Evolutionary conservation across 2,329 filamentous ascomycete genomes (phyloP), one percentile per base, ranked within the genome.

Genomic region (Aspergillus latus): DNA sequence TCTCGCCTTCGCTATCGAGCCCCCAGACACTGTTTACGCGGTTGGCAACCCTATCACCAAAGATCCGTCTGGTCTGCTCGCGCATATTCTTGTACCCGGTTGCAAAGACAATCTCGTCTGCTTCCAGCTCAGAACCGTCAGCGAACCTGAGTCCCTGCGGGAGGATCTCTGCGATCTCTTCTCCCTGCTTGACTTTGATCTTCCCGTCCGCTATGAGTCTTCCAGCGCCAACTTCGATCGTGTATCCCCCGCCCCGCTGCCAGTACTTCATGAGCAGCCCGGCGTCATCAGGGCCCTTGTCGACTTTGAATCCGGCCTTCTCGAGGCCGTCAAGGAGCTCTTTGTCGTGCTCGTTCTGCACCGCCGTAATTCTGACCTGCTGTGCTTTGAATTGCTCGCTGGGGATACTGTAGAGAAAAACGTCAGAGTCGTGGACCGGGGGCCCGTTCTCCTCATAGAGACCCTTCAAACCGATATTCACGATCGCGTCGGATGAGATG

Each of bases 31-130:
- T 81, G 0, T 74, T 73, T 1, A 87, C 78, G 7, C 78, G 76
- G 45, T 84, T 80, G 0, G 84, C 86, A 1, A 89, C 76, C 11
- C 80, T 77, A 15, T 86, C 79, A 0, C 87, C 87, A 54, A 90
- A 83, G 37, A 88, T 83, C 6, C 73, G 70, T 4, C 82, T 74
- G 1, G 86, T 83, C 56, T 83, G 80, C 0, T 82, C 84, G 15
- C 79, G 75, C 88, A 90, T 90, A 66, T 88, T 89, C 65, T 85
- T 80, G 63, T 88, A 89, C 3, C 75, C 75, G 4, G 75, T 78
- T 10, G 75, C 84, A 50, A 87, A 80, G 0, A 89, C 76, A 40
- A 89, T 81, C 66, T 88, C 82, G 60, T 88, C 85, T 0, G 85
- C 85, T 39, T 84, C 78, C 0, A 89, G 68, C 63, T 81, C 79